Percentiles rank a stretch among this genome's conserved stretches.
Evolutionary conservation across 1,139 yeast species (phyloP).

Genomic region (Nakaseomyces uthaithaninus): DNA sequence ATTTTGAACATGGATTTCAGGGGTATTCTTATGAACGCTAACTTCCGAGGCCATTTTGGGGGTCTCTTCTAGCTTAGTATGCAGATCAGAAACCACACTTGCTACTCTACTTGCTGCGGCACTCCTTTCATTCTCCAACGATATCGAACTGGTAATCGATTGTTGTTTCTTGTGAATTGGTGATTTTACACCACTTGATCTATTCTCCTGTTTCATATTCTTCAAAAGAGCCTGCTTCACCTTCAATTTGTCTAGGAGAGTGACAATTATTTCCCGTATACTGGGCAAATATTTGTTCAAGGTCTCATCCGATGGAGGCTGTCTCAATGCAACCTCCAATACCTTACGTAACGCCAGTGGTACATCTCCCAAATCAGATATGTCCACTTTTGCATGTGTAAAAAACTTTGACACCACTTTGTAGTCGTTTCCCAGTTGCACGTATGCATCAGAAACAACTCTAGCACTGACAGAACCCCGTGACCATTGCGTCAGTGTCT

Average conservation of each 20-base stretch:
- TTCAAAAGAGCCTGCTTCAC: conserved; percentile 55
- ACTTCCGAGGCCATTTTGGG: not conserved
- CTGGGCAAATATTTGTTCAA: conserved; percentile 75
- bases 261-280: conserved; percentile 80
- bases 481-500: conserved; percentile 88
- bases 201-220: conserved; percentile 25
- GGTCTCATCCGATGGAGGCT: conserved; percentile 76
- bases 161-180: conserved; percentile 12
- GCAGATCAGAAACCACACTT: conserved; percentile 5
- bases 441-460: conserved; percentile 86
- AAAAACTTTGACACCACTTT: conserved; percentile 76
- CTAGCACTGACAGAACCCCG: conserved; percentile 66
- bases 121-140: conserved; percentile 7
- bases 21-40: not conserved
- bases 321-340: conserved; percentile 79
- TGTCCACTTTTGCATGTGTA: conserved; percentile 58
- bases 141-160: conserved; percentile 7
- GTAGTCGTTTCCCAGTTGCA: conserved; percentile 87
- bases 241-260: conserved; percentile 70
- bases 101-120: conserved; percentile 6
- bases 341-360: conserved; percentile 66
- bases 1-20: not conserved
- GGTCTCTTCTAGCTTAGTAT: not conserved
- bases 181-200: conserved; percentile 7
- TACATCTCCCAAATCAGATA: conserved; percentile 66